Evolutionary conservation across 1,139 yeast species (phyloP).

Genomic region (Saccharomyces hybrid): DNA sequence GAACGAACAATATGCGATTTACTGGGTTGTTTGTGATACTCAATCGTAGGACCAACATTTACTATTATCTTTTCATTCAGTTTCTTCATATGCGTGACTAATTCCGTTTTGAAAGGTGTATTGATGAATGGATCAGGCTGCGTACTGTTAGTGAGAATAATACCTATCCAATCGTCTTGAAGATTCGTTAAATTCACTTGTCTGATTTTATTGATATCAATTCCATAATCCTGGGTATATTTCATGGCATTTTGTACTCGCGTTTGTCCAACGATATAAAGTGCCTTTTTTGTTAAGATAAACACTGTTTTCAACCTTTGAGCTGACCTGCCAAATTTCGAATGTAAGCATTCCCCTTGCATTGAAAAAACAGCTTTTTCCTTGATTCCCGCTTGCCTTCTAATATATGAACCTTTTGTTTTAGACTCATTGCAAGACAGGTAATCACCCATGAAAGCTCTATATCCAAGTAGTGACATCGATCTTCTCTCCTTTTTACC

Average conservation of each 20-base stretch:
- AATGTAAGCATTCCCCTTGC: conserved; percentile 69
- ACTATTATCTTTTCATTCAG: conserved; percentile 53
- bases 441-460: conserved; percentile 94
- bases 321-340: conserved; percentile 91
- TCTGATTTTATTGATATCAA: conserved; percentile 54
- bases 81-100: conserved; percentile 66
- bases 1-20: conserved; percentile 69
- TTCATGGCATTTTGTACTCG: conserved; percentile 66
- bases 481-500: conserved; percentile 86
- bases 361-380: conserved; percentile 72
- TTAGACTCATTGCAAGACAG: conserved; percentile 70
- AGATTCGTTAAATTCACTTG: conserved; percentile 62
- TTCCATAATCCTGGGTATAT: conserved; percentile 55
- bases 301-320: conserved; percentile 67
- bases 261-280: conserved; percentile 66
- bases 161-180: conserved; percentile 92
- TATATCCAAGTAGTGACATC: conserved; percentile 76
- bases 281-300: conserved; percentile 52
- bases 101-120: conserved; percentile 81
- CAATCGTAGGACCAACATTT: conserved; percentile 63
- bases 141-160: conserved; percentile 49
- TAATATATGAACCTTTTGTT: conserved; percentile 65
- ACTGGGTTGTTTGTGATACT: conserved; percentile 88
- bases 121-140: conserved; percentile 76
- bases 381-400: conserved; percentile 58